Percentiles rank a stretch among this genome's conserved stretches.
Evolutionary conservation across 2,329 filamentous ascomycete genomes (phyloP).

Genomic region (Biscogniauxia marginata): DNA sequence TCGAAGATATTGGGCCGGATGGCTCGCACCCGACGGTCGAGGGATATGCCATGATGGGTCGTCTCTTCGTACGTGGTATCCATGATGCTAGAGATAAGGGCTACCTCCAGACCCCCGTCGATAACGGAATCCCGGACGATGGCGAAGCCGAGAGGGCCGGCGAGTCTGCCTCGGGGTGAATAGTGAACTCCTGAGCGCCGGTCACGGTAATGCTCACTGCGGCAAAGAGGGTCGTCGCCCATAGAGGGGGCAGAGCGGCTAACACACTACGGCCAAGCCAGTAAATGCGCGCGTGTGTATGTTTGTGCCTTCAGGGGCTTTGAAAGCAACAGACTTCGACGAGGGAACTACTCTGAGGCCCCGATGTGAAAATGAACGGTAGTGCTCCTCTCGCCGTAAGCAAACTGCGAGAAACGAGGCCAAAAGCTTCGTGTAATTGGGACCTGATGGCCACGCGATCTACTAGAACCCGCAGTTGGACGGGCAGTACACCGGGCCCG

Average conservation of each 20-base stretch:
- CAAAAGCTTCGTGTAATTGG: no score
- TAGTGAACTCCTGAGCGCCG: neutral
- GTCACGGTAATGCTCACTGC: neutral
- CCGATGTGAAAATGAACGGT: neutral
- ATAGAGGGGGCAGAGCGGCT: neutral
- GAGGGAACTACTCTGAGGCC: neutral
- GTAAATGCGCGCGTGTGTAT: no score
- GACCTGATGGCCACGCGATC: no score
- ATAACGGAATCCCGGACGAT: conserved; percentile 20
- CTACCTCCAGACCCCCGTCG: conserved; percentile 14
- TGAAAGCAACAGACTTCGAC: neutral
- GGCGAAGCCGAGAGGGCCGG: conserved; percentile 15
- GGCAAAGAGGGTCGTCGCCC: neutral
- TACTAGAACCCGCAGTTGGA: no score
- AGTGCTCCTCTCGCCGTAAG: no score
- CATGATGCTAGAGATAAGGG: conserved; percentile 16
- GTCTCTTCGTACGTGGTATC: conserved; percentile 17
- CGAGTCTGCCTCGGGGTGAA: neutral
- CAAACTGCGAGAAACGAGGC: no score
- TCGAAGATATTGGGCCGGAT: conserved; percentile 22
- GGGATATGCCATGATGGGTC: conserved; percentile 23
- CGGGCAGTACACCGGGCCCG: no score
- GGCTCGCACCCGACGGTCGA: conserved; percentile 23
- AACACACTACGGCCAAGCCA: neutral
- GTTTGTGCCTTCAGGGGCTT: neutral